phyloP scores from a whole-genome alignment of 1,284 basidiomycete species.

The Psilocybe mexicana region DNA sequence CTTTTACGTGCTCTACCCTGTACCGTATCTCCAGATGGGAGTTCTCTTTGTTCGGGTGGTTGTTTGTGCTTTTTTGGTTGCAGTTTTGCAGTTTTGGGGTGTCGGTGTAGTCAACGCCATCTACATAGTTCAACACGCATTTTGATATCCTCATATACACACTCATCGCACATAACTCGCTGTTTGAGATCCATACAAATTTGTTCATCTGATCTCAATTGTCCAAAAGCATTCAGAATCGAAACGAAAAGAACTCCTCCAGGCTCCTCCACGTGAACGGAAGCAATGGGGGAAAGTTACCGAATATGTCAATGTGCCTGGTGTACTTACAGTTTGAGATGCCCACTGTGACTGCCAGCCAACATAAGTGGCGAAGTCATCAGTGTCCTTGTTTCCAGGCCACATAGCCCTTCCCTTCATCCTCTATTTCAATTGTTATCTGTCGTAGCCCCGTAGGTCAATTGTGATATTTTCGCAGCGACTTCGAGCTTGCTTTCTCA shows the following conservation, averaged over 20 bases:
- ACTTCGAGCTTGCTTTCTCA: too few species aligned
- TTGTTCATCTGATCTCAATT: neutral
- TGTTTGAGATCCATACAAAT: neutral
- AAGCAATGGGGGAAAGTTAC: neutral
- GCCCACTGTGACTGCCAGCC: neutral
- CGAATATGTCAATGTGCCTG: neutral
- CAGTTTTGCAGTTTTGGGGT: too few species aligned
- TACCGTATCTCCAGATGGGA: too few species aligned
- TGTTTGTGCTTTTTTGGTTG: too few species aligned
- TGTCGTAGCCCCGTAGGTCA: neutral
- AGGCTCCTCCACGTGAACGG: conserved; percentile 7
- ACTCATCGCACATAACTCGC: neutral
- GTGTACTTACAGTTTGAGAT: neutral
- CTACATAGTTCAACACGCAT: neutral
- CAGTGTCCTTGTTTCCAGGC: neutral
- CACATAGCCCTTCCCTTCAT: neutral
- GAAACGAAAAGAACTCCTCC: too few species aligned
- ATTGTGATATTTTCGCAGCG: neutral
- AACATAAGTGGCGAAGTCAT: neutral
- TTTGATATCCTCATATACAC: conserved; percentile 1
- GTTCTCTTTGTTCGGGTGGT: too few species aligned
- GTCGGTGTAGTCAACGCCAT: neutral
- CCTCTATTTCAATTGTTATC: neutral
- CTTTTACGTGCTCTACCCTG: neutral
- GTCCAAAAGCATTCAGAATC: neutral